Percentiles rank a stretch among this genome's conserved stretches.
phyloP scores from a whole-genome alignment of 352 stramenopile genomes.

The Blastocystis sp. region DNA sequence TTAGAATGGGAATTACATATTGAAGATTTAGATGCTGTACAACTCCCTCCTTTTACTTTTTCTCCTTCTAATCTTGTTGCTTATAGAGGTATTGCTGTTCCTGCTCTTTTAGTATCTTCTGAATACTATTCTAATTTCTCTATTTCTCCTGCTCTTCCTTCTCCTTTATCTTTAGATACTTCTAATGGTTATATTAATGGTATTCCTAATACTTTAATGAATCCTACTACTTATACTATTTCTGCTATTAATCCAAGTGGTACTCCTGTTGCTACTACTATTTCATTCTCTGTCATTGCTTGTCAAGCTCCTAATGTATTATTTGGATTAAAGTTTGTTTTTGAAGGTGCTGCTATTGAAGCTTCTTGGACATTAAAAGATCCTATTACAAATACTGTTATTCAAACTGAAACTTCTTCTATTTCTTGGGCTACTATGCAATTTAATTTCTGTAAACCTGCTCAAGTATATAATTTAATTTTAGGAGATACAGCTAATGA shows the following conservation, averaged over 20 bases:
- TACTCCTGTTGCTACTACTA: neutral
- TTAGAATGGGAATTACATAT: slow-evolving; percentile 2
- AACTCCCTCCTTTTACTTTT: neutral
- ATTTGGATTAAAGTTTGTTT: neutral
- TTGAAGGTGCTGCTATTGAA: neutral
- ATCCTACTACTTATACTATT: neutral
- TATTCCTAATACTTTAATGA: neutral
- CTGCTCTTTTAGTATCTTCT: neutral
- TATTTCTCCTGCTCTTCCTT: neutral
- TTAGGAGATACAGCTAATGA: neutral
- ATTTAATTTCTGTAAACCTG: neutral
- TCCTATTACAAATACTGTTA: neutral
- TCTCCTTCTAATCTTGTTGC: slow-evolving; percentile 4
- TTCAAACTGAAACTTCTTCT: neutral
- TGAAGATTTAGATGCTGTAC: neutral
- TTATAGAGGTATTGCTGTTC: neutral
- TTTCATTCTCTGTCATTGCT: neutral
- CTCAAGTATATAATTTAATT: neutral
- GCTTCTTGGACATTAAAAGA: neutral
- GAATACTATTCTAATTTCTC: slow-evolving; percentile 16
- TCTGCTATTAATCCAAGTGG: neutral
- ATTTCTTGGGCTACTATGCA: neutral
- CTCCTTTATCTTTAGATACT: neutral
- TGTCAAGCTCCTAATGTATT: neutral
- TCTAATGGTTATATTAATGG: neutral